Evolutionary conservation across 257 asterid genomes (phyloP), one percentile per base, ranked within the genome.

Genomic region (Knoxia roxburghii): DNA sequence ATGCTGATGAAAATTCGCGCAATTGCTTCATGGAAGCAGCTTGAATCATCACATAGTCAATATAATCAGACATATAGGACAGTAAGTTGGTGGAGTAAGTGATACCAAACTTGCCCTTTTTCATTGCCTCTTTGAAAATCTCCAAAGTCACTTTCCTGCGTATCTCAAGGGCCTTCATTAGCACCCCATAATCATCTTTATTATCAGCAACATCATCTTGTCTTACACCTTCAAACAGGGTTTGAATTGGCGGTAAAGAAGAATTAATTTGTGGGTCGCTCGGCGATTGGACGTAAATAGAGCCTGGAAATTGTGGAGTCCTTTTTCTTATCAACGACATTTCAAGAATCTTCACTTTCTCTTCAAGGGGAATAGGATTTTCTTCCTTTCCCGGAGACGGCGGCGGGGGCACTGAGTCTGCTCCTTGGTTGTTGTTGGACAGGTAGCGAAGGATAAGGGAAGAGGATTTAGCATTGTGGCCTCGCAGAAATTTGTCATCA

Each of bases 251-350:
- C 2, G 79, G 76, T 45, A 70, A 64, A 39, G 83, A 73, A 43
- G 85, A 45, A 50, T 76, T 76, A 1, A 68, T 70, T 59, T 79
- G 74, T 12, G 68, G 27, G n/a, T 64, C 72, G 14, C 64, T 48
- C 0, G 75, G 71, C 39, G 81, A 69, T 41, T 76, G 84, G 24
- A 76, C 51, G 41, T 82, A 78, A 50, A 93, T 81, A 32, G 97
- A 93, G 9, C 99, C 99, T 1, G 97, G 97, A 68, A 86, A 93
- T 60, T 82, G 89, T 8, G 97, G 96, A 61, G 86, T 72, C 65
- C 89, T 77, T 71, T 83, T 86, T 13, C 69, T 73, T 7, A 78
- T 68, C 64, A 81, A 20, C 2, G 96, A 83, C 69, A 85, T 72
- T 65, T 88, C 85, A 13, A 93, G 87, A 43, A 88, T 74, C 65